Conservation (phyloP, 306 rosid genomes). For the Lathyrus aphaca region DNA sequence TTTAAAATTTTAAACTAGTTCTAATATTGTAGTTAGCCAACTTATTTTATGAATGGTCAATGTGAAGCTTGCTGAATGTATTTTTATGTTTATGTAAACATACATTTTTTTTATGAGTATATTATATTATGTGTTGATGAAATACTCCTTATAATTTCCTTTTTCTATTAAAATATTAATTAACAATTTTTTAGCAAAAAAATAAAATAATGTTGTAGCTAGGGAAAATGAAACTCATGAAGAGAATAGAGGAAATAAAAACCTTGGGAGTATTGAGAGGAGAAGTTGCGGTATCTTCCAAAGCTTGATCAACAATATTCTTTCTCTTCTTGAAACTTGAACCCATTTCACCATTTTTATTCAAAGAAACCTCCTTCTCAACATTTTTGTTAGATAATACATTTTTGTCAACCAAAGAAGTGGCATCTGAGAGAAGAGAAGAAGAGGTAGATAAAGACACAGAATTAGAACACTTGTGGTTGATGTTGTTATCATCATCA, state of each 20-base stretch:
- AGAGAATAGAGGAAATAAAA: background rate
- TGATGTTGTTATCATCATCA: background rate
- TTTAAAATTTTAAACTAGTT: too few species aligned
- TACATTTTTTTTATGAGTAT: background rate
- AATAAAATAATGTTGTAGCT: background rate
- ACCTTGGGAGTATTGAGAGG: slow-evolving; percentile 67
- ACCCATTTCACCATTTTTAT: slow-evolving; percentile 18
- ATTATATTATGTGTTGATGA: background rate
- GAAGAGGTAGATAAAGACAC: slow-evolving; percentile 44
- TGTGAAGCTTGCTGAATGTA: background rate
- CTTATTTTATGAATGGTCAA: background rate
- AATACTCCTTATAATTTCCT: background rate
- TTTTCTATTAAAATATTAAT: too few species aligned
- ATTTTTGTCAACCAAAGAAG: slow-evolving; percentile 50
- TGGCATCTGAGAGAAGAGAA: slow-evolving; percentile 55
- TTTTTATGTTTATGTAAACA: background rate
- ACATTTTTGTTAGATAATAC: background rate
- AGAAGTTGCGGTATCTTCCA: slow-evolving; percentile 91
- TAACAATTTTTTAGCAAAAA: too few species aligned
- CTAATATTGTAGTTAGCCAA: background rate
- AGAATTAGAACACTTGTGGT: slow-evolving; percentile 28
- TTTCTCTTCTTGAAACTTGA: slow-evolving; percentile 55
- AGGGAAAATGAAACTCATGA: background rate
- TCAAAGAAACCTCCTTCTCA: background rate
- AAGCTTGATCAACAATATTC: slow-evolving; percentile 52